A percentile compares a stretch with the other conserved stretches of the same genome.
These are phyloP conservation scores for Pascua sp. DNA, from an alignment of 1,284 basidiomycete species.

Conservation along the genomic window DNA sequence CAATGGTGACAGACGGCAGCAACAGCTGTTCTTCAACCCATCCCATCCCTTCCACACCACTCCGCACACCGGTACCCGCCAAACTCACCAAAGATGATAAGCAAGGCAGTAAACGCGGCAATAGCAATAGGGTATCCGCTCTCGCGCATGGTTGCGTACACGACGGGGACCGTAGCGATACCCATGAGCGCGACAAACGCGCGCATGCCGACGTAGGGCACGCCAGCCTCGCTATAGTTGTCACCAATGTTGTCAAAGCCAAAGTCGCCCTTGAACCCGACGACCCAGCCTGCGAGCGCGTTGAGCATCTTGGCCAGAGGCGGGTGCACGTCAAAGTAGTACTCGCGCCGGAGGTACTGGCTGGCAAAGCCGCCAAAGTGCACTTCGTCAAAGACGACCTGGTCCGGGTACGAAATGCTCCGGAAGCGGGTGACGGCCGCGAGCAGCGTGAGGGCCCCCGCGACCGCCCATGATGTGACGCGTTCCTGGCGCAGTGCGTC, in stretches of 20 bases:
- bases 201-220: conserved; percentile 92
- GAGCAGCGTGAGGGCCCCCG: conserved; percentile 59
- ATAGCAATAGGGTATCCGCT: conserved; percentile 89
- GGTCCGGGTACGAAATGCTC: conserved; percentile 87
- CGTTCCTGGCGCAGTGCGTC: conserved; percentile 26
- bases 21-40: not conserved
- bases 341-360: conserved; percentile 66
- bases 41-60: not conserved
- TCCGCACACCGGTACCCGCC: not conserved
- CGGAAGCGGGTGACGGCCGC: conserved; percentile 83
- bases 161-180: conserved; percentile 80
- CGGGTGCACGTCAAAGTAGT: conserved; percentile 73
- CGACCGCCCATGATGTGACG: conserved; percentile 33
- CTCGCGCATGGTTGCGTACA: conserved; percentile 97
- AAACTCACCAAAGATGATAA: conserved; percentile 78
- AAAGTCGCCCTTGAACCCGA: conserved; percentile 92
- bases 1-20: too few species aligned
- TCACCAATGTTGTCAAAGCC: conserved; percentile 95
- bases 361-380: conserved; percentile 89
- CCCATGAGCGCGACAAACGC: conserved; percentile 87
- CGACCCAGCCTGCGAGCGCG: conserved; percentile 89
- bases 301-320: conserved; percentile 91
- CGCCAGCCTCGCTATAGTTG: conserved; percentile 65
- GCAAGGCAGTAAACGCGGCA: conserved; percentile 76
- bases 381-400: conserved; percentile 96